Conservation (phyloP, 2,329 filamentous ascomycete species). For the Chaetoscypha palmicola region DNA sequence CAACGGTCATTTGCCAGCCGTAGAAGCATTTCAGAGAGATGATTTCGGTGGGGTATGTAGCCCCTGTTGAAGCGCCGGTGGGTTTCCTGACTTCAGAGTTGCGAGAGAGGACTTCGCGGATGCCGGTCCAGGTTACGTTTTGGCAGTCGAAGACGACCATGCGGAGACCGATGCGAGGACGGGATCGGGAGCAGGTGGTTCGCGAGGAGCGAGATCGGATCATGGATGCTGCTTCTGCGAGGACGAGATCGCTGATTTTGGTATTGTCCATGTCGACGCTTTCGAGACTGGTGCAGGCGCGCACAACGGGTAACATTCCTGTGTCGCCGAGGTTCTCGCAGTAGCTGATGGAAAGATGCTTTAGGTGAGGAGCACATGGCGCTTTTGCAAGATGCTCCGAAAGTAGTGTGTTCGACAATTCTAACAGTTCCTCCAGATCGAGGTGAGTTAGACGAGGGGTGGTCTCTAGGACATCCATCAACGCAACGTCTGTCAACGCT, state of each 20-base stretch:
- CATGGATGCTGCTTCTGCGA: conserved; percentile 78
- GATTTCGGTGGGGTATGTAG: conserved; percentile 63
- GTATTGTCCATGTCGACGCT: conserved; percentile 91
- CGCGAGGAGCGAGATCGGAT: conserved; percentile 55
- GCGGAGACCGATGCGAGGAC: conserved; percentile 48
- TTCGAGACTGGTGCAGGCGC: conserved; percentile 61
- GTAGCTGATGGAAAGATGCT: conserved; percentile 82
- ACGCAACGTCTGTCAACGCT: conserved; percentile 64
- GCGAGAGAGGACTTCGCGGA: conserved; percentile 76
- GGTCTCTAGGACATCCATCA: conserved; percentile 67
- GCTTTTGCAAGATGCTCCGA: conserved; percentile 67
- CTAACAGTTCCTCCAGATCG: conserved; percentile 78
- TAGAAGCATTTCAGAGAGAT: conserved; percentile 91
- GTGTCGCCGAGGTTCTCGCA: conserved; percentile 79
- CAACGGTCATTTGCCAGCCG: conserved; percentile 88
- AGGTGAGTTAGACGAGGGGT: conserved; percentile 75
- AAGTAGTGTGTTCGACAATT: conserved; percentile 68
- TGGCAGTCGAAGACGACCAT: conserved; percentile 87
- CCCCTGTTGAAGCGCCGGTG: conserved; percentile 12
- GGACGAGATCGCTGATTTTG: conserved; percentile 74
- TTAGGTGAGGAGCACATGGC: conserved; percentile 62
- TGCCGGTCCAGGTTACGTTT: conserved; percentile 86
- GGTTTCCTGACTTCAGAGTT: conserved; percentile 67
- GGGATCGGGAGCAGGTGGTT: conserved; percentile 22
- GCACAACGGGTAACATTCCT: conserved; percentile 77